Evolutionary conservation across 2,329 filamentous ascomycete species (phyloP).

Genomic region (Kalmusia sp.): DNA sequence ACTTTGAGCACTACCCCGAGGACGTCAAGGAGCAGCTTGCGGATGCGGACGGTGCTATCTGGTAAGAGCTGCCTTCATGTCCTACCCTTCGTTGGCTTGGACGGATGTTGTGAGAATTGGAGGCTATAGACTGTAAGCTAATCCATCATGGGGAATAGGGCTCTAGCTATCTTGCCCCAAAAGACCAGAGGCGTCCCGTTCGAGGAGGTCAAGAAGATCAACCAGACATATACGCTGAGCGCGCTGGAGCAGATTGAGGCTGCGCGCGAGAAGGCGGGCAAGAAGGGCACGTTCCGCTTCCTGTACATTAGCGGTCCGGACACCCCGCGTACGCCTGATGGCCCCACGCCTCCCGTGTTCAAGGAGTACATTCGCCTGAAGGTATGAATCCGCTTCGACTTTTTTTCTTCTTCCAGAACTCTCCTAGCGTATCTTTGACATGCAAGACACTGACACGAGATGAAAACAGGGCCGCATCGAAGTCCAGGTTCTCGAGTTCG

Average conservation of each 20-base stretch:
- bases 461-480: conserved; percentile 6
- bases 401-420: background rate
- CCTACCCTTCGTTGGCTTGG: background rate
- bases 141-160: background rate
- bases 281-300: conserved; percentile 9
- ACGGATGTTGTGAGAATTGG: no score
- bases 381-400: background rate
- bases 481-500: conserved; percentile 7
- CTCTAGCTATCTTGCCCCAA: conserved; percentile 6
- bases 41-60: conserved; percentile 11
- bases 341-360: conserved; percentile 3
- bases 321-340: conserved; percentile 5
- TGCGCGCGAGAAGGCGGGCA: background rate
- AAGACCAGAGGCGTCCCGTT: conserved; percentile 4
- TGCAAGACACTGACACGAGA: background rate
- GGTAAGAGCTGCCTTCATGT: background rate
- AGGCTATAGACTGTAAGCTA: no score
- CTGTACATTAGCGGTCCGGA: conserved; percentile 9
- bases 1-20: conserved; percentile 10
- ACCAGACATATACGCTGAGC: conserved; percentile 4
- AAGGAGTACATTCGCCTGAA: conserved; percentile 6
- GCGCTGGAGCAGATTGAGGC: conserved; percentile 7
- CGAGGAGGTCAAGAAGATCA: conserved; percentile 8
- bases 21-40: conserved; percentile 10
- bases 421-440: no score